phyloP scores from a whole-genome alignment of 2,329 filamentous ascomycete genomes.

The Clarireedia hainanense region DNA sequence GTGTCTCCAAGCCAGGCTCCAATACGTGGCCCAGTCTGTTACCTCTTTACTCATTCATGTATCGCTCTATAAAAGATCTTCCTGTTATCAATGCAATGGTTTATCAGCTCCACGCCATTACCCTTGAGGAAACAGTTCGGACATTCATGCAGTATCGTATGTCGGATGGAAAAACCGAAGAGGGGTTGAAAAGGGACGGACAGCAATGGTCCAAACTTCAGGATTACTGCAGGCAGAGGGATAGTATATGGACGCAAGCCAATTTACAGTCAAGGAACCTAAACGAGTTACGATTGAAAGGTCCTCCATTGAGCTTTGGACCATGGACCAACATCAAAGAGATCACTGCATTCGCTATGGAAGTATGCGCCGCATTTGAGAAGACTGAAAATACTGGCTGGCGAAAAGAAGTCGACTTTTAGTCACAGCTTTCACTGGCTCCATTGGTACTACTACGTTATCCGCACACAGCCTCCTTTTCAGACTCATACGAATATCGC shows the following conservation, averaged over 20 bases:
- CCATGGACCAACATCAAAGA: conserved; percentile 6
- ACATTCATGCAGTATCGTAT: background rate
- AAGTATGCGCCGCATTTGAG: conserved; percentile 7
- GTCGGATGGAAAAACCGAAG: background rate
- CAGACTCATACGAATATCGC: background rate
- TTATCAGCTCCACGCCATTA: conserved; percentile 4
- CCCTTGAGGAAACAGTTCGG: conserved; percentile 2
- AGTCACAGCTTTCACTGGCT: background rate
- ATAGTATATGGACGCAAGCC: conserved; percentile 1
- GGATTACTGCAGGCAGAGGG: background rate
- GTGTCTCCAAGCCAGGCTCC: background rate
- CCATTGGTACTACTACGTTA: background rate
- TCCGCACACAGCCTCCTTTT: background rate
- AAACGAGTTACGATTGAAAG: background rate
- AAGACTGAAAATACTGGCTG: conserved; percentile 9
- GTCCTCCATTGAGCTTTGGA: background rate
- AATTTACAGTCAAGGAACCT: background rate
- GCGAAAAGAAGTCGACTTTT: conserved; percentile 8
- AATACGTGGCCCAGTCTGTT: conserved; percentile 33
- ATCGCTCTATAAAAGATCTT: background rate
- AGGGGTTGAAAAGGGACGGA: background rate
- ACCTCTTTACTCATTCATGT: background rate
- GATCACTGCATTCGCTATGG: conserved; percentile 4
- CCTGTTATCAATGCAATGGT: conserved; percentile 1
- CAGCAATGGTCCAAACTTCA: background rate